phyloP scores from a whole-genome alignment of 1,284 basidiomycete genomes.

The Phellinidium pouzarii region DNA sequence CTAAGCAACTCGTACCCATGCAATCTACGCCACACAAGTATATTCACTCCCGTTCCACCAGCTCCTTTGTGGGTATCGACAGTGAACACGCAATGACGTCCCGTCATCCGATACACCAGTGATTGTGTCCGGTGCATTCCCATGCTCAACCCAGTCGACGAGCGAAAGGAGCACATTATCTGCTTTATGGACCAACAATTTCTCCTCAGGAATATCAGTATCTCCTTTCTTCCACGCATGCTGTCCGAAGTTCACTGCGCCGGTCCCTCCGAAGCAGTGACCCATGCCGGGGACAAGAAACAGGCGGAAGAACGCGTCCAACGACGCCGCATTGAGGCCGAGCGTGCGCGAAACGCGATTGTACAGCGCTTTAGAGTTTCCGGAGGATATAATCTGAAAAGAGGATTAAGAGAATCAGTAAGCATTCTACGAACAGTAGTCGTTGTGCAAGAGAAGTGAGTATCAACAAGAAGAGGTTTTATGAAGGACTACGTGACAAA shows the following conservation, averaged over 20 bases:
- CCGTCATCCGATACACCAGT: slow-evolving; percentile 20
- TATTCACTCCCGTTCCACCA: slow-evolving; percentile 14
- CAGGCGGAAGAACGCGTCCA: slow-evolving; percentile 33
- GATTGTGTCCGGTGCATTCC: slow-evolving; percentile 12
- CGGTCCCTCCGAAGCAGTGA: slow-evolving; percentile 28
- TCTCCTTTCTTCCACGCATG: background rate
- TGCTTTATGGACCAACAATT: background rate
- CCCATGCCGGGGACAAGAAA: slow-evolving; percentile 37
- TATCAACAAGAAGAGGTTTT: slow-evolving; percentile 1
- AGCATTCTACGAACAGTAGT: background rate
- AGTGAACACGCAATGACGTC: slow-evolving; percentile 18
- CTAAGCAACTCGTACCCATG: too few species aligned
- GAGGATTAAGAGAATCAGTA: background rate
- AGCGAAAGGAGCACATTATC: slow-evolving; percentile 18
- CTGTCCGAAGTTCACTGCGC: slow-evolving; percentile 22
- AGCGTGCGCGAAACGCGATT: slow-evolving; percentile 27
- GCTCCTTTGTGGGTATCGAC: slow-evolving; percentile 22
- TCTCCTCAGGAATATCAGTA: background rate
- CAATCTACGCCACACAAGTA: background rate
- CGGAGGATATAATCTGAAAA: slow-evolving; percentile 29
- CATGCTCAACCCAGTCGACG: slow-evolving; percentile 20
- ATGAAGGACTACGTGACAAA: background rate
- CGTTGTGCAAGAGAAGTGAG: background rate
- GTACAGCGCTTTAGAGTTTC: slow-evolving; percentile 31
- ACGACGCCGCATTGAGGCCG: slow-evolving; percentile 20